Evolutionary conservation across 305 asterid genomes (phyloP), one percentile per base, ranked within the genome.

Genomic region (Nicotiana rustica): DNA sequence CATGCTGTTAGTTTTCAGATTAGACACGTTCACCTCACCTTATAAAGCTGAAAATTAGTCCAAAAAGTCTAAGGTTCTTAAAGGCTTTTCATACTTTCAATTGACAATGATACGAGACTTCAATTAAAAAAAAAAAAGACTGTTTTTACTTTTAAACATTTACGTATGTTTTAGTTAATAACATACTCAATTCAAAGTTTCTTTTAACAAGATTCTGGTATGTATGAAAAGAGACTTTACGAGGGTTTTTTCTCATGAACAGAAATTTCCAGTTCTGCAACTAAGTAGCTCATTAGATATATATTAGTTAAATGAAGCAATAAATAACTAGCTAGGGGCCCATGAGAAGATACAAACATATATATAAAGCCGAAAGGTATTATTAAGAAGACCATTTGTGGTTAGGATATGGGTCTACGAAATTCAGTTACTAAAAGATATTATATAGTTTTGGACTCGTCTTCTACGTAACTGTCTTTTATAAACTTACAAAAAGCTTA

Each of bases 1-100:
- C 80, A 33, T 67, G 83, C 82, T 83, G 81, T 79, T 83, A 44
- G 70, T 84, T 77, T 79, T 83, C 15, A 49, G 84, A 47, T 7
- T 36, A 77, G 81, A 86, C 91, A 88, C 91, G 90, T 88, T 85
- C 80, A 81, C 56, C 5, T 83, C 82, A 82, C 79, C 52, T 82
- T 67, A 35, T 36, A n/a, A n/a, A 55, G 78, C 71, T 82, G 76
- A n/a, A 57, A 47, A 76, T 78, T 83, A 77, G 85, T 82, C 68
- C 14, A 68, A 82, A 60, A 47, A 78, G 82, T 85, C 85, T 55
- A 2, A 84, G 79, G 76, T 79, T 87, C 73, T 62, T 82, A 69
- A 85, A 29, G 71, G 19, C 66, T 79, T 80, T 83, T 77, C 70
- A 71, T n/a, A 38, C 47, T 65, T 79, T 67, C 36, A 59, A 62